Base-by-base conservation (phyloP, 495 filamentous ascomycete genomes). In the Neohortaea acidophila region DNA sequence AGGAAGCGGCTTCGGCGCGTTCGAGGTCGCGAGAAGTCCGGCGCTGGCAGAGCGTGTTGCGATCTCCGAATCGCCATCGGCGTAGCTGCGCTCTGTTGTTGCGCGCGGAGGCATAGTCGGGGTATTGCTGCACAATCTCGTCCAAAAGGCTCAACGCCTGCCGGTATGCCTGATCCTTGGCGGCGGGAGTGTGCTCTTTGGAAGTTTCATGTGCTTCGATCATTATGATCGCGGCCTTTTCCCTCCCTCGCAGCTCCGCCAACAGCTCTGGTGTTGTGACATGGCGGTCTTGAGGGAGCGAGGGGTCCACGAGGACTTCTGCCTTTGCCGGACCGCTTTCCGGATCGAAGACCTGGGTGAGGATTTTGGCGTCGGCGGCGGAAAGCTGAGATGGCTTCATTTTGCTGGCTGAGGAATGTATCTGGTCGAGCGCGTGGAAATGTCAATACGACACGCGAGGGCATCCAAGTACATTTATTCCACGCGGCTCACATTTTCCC, bases 271-370 rank as follows among this genome's bases (percentile, higher is more conserved):
- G 27, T 31, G 68, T 57, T 4, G 42, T 40, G 47, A 75, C 59
- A 31, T 71, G 59, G 1, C 80, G 76, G 53, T 79, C 72, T 25
- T 68, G 59, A 9, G 79, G 72, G 10, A 83, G 65, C 1, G 59
- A 59, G 0, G 61, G 4, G 47, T 78, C 69, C 26, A 85, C 33
- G 3, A 32, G 8, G 10, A 45, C 32, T 45, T 48, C 35, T 8
- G 49, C 14, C 10, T 18, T n/a, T 13, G 59, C 35, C 1, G 79
- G 72, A 15, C 77, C 70, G 21, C 73, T 67, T 52, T 86, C 83
- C 10, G 79, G 77, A 45, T 89, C 81, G 51, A 80, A 84, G 55
- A 92, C 77, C 37, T 80, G 77, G 48, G 75, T 63, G 28, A 89
- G 72, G 43, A 87, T 72, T 23, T 72, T 66, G 43, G 73, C 56